Base-by-base conservation (phyloP, 2,329 filamentous ascomycete genomes). In the Westerdykella aurantiaca region DNA sequence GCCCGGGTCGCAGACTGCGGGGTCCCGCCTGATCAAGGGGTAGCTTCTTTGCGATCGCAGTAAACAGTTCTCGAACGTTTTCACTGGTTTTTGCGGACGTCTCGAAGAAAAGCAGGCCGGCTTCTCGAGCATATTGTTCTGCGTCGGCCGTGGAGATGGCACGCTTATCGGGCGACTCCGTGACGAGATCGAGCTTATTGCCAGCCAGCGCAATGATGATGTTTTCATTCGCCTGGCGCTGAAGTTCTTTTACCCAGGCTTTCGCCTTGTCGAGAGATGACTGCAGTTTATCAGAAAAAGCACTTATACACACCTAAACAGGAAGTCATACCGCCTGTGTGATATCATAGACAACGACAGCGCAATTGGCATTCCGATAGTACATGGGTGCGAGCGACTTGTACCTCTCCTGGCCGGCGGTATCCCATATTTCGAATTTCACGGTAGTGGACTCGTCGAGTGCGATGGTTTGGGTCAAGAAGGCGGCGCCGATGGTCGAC, bases 301-400 rank as follows among this genome's bases (percentile, higher is more conserved):
- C 31, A 51, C 45, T 9, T 23, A 34, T 43, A 40, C 45, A 56
- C 51, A 12, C 10, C 7, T 3, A 33, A 39, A 17, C 42, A 25
- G 39, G 34, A 21, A 18, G 37, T 72, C 86, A 51, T 83, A 98
- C 93, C 56, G 93, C 88, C 80, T 98, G 93, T 64, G 93, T 98
- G 65, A 98, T 97, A 73, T 98, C 93, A 72, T 98, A 98, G 55
- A 98, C 93, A 39, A 98, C 91, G 25, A 98, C 91, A 46, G 94
- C 93, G 73, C 93, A 97, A 80, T 98, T 97, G 58, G 94, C 94
- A 69, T 98, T 98, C 61, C 94, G 79, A 75, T 98, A 98, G 78
- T 98, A 98, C 93, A 97, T 97, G 60, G 91, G 93, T 41, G 93
- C 93, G 48, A 97, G 81, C 41, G 87, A 94, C 58, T 91, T 91